phyloP scores from a whole-genome alignment of 2,329 filamentous ascomycete genomes.

The Hawksworthiomyces lignivorus region DNA sequence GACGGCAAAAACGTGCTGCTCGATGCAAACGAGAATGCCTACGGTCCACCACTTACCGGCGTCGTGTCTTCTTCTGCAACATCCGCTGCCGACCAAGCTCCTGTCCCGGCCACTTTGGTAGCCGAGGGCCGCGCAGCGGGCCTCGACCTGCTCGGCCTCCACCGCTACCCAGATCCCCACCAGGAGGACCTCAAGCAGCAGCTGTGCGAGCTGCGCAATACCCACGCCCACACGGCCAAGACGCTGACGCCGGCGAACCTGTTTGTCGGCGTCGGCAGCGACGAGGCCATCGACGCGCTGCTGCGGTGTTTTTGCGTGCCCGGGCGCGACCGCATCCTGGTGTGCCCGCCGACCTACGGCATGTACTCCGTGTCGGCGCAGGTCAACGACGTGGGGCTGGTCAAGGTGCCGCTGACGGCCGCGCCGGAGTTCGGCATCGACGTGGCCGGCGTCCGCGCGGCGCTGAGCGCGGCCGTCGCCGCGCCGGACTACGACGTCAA shows the following conservation, averaged over 20 bases:
- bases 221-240: slow-evolving; percentile 68
- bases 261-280: slow-evolving; percentile 91
- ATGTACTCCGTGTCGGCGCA: slow-evolving; percentile 96
- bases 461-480: slow-evolving; percentile 34
- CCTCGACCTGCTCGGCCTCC: slow-evolving; percentile 71
- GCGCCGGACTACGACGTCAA: slow-evolving; percentile 57
- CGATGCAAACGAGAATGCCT: slow-evolving; percentile 97
- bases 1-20: slow-evolving; percentile 92
- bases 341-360: slow-evolving; percentile 93
- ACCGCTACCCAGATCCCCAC: slow-evolving; percentile 96
- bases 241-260: slow-evolving; percentile 71
- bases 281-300: slow-evolving; percentile 93
- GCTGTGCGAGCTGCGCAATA: slow-evolving; percentile 82
- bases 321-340: slow-evolving; percentile 80
- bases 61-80: slow-evolving; percentile 66
- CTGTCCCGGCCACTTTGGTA: too few species aligned
- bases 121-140: slow-evolving; percentile 58
- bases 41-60: slow-evolving; percentile 67
- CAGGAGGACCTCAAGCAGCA: slow-evolving; percentile 78
- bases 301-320: slow-evolving; percentile 89
- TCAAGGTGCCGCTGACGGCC: slow-evolving; percentile 74
- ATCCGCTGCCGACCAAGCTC: too few species aligned
- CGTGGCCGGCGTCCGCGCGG: slow-evolving; percentile 56
- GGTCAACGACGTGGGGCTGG: slow-evolving; percentile 82
- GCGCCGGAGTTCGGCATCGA: slow-evolving; percentile 69